Base-by-base conservation (phyloP, 1,284 basidiomycete genomes). In the Ustanciosporium gigantosporum region DNA sequence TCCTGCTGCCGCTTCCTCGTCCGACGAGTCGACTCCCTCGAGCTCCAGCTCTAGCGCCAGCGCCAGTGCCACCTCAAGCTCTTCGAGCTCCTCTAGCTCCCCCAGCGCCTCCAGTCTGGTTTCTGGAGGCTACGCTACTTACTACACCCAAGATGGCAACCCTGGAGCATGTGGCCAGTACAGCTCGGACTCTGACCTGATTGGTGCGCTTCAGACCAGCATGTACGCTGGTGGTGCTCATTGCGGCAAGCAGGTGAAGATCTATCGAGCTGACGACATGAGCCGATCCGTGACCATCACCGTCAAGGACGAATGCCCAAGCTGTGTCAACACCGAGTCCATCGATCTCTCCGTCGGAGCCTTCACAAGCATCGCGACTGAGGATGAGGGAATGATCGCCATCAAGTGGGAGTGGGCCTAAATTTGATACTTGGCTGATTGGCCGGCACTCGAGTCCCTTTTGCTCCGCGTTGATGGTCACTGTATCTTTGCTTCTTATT, bases 301-400 rank as follows among this genome's bases (percentile, higher is more conserved):
- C 20, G 65, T 70, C 24, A 52, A 57, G 32, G 69, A 72, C 35
- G 49, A 47, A 35, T 72, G 69, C 47, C 69, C 69, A 22, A 45
- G 55, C n/a, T 96, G 92, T 81, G 25, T 67, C 0, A 64, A 68
- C 55, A 41, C 44, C 25, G 81, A 87, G 76, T 87, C 85, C 17
- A 85, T 96, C 71, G 92, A 96, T 77, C 83, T 95, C 50, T 91
- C 89, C 13, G 60, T 76, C n/a, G 85, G 73, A 40, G 86, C 89
- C 21, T 95, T 95, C 83, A 47, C 81, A 35, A 66, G 76, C 15
- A 83, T 93, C 46, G 86, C 84, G 25, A 67, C 77, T 45, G 75
- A 82, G 43, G 77, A 72, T 7, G 79, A 83, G 27, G 90, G 90
- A 47, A 77, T 81, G 66, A 81, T 91, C 34, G 25, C 37, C 24